A percentile compares a stretch with the other conserved stretches of the same genome.
These are phyloP conservation scores for Clonostachys chloroleuca DNA, from an alignment of 2,329 filamentous ascomycete species.

Conservation along the genomic window DNA sequence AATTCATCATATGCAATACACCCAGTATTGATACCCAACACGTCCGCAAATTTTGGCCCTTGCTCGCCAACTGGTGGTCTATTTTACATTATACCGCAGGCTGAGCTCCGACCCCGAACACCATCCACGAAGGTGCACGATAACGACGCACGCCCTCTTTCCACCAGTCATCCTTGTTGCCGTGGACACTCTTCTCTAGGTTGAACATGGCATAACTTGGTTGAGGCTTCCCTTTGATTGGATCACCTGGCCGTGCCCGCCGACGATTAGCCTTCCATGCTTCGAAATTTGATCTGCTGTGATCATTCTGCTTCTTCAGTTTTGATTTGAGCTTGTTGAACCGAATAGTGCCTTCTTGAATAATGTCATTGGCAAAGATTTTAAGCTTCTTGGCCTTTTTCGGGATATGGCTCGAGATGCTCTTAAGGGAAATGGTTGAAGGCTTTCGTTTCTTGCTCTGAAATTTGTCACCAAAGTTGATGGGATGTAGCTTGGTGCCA, in stretches of 20 bases:
- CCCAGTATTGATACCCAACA: not conserved
- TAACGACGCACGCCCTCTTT: slow-evolving; percentile 23
- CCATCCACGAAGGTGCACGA: slow-evolving; percentile 22
- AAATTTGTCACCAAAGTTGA: not conserved
- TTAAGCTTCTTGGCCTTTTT: slow-evolving; percentile 15
- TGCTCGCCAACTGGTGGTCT: too few relatives aligned
- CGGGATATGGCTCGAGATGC: slow-evolving; percentile 8
- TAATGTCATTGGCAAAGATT: slow-evolving; percentile 19
- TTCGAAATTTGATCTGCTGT: slow-evolving; percentile 16
- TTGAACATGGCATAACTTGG: slow-evolving; percentile 14
- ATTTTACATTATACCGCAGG: too few relatives aligned
- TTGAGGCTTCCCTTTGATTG: slow-evolving; percentile 14
- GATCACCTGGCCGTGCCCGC: slow-evolving; percentile 12
- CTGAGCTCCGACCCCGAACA: slow-evolving; percentile 9
- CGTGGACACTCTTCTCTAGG: slow-evolving; percentile 12
- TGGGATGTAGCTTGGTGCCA: not conserved
- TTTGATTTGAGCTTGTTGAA: slow-evolving; percentile 15
- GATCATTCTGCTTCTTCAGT: slow-evolving; percentile 15
- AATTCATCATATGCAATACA: not conserved
- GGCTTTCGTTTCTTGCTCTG: slow-evolving; percentile 21
- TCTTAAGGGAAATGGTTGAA: slow-evolving; percentile 21
- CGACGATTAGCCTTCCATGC: slow-evolving; percentile 19
- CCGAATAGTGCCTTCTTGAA: slow-evolving; percentile 13
- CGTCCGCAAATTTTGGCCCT: too few relatives aligned
- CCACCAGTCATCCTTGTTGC: slow-evolving; percentile 30